Evolutionary conservation across 169 alveolate species (phyloP), one percentile per base, ranked within the genome.

Genomic region (Babesia microti): DNA sequence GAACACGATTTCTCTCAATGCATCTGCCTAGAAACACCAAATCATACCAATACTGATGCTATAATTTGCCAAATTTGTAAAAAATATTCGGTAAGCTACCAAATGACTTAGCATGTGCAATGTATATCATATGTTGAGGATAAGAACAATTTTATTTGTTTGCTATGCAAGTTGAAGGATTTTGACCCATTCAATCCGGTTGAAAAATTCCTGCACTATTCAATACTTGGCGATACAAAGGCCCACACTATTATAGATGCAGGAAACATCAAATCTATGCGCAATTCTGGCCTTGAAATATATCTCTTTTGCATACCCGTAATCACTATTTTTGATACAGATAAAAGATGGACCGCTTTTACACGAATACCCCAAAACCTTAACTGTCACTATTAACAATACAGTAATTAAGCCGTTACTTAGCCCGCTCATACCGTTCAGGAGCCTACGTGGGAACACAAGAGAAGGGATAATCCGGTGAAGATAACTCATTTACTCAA

Each of bases 371-470:
- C 88, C 88, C 3, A 75, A 54, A 34, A 75, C 87, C 0, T 66
- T 79, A 15, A 65, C 44, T 29, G 42, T 75, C 26, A 68, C 46
- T 30, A 59, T 79, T 3, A 79, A 79, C 55, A 76, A 71, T 15
- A 78, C 63, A 22, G 37, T 71, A 22, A 71, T 67, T 7, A 63
- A 59, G 51, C 50, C 50, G 29, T 28, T 59, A 6, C 35, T 37
- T 32, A n/a, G n/a, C n/a, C n/a, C n/a, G n/a, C n/a, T 9, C 76
- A 69, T 34, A 42, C 45, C 14, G 81, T 78, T 15, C 69, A 71
- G 35, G 91, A 81, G 46, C 92, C 92, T 0, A 35, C 78, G 15
- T 83, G 88, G 85, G 92, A 84, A 46, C 91, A 81, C 60, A 59
- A 81, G 44, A 52, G 92, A 39, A 32, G 91, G 22, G 92, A 84